Conservation (phyloP, 139 green algal species). For the Astrephomene gubernaculifera region DNA sequence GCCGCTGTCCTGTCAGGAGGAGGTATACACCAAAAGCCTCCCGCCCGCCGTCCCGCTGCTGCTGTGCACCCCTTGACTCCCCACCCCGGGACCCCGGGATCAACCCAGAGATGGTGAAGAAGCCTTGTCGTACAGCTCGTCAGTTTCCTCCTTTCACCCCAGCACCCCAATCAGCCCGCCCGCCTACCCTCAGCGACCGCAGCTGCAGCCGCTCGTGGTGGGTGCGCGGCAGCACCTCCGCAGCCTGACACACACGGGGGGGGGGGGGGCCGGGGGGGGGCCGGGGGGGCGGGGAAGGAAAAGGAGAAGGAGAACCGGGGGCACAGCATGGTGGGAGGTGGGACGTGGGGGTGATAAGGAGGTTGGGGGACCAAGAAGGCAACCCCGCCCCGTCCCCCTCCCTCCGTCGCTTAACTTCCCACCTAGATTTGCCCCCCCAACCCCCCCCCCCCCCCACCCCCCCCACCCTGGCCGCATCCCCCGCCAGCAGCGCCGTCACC, state of each 20-base stretch:
- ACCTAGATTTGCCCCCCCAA: background rate
- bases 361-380: background rate
- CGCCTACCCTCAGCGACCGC: background rate
- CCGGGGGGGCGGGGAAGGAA: background rate
- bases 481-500: slow-evolving; percentile 41
- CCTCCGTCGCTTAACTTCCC: too few species aligned
- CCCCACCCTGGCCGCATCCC: slow-evolving; percentile 21
- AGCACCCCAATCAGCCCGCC: background rate
- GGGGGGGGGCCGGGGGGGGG: background rate
- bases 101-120: too few species aligned
- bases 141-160: background rate
- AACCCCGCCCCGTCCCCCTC: too few species aligned
- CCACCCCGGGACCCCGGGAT: too few species aligned
- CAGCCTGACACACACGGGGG: background rate
- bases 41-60: too few species aligned
- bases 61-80: too few species aligned
- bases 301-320: background rate
- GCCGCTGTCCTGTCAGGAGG: too few species aligned
- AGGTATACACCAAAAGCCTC: too few species aligned
- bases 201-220: slow-evolving; percentile 27
- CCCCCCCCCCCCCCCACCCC: background rate
- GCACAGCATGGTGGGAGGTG: background rate
- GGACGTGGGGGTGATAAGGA: background rate
- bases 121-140: too few species aligned
- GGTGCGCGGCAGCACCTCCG: background rate